A percentile compares a stretch with the other conserved stretches of the same genome.
These are phyloP conservation scores for Podaxis sp. DNA, from an alignment of 768 basidiomycete genomes.

Conservation along the genomic window DNA sequence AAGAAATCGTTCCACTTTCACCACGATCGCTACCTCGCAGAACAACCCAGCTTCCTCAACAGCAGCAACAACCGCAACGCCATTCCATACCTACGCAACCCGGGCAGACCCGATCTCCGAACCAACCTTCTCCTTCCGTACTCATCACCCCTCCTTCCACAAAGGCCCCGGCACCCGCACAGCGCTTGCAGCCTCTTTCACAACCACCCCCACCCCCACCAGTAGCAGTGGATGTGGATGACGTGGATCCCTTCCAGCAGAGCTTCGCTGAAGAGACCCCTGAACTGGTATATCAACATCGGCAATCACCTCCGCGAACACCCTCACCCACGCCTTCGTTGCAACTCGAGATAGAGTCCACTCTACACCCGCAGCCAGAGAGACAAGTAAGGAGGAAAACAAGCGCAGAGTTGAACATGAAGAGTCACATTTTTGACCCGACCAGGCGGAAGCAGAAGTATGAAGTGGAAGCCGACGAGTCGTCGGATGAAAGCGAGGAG, in stretches of 20 bases:
- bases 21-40: slow-evolving; percentile 16
- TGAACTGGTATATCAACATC: not conserved
- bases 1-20: slow-evolving; percentile 16
- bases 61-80: slow-evolving; percentile 14
- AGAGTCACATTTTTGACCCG: slow-evolving; percentile 34
- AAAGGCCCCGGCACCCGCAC: not conserved
- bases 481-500: slow-evolving; percentile 15
- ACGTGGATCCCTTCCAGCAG: slow-evolving; percentile 41
- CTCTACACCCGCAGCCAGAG: not conserved
- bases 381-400: slow-evolving; percentile 30
- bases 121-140: not conserved
- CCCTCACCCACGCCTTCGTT: slow-evolving; percentile 17
- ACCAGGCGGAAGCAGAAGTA: slow-evolving; percentile 19
- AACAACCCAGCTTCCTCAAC: slow-evolving; percentile 16
- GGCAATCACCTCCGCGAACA: slow-evolving; percentile 10
- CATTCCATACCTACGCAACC: not conserved
- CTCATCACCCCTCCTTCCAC: not conserved
- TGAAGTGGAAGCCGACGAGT: slow-evolving; percentile 16
- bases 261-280: slow-evolving; percentile 25
- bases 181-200: not conserved
- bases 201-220: slow-evolving; percentile 14
- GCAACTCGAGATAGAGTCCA: slow-evolving; percentile 9
- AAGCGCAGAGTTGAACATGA: slow-evolving; percentile 43
- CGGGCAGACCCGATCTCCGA: not conserved
- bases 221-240: slow-evolving; percentile 31